Conservation (phyloP, 2,329 filamentous ascomycete genomes). For the Aspergillaceae sp. region DNA sequence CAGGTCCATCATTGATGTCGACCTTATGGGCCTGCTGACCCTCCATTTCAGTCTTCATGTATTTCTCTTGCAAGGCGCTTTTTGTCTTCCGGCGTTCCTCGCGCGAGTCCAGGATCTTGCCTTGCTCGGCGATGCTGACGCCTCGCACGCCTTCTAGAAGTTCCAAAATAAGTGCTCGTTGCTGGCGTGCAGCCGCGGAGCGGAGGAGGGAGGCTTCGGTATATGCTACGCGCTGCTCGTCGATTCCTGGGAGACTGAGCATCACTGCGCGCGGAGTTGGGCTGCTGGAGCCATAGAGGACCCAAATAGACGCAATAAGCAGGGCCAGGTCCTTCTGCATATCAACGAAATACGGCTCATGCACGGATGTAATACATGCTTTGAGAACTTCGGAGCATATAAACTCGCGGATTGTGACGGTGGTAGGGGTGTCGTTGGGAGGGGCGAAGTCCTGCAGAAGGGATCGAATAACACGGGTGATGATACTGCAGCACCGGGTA, state of each 20-base stretch:
- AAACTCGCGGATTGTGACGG: constrained; percentile 71
- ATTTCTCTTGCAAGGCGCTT: constrained; percentile 34
- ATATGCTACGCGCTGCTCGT: constrained; percentile 56
- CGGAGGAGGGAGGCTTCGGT: constrained; percentile 51
- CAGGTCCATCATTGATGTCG: constrained; percentile 40
- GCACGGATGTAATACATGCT: constrained; percentile 79
- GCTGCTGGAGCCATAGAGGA: constrained; percentile 63
- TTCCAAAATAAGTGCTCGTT: constrained; percentile 73
- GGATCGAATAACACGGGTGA: constrained; percentile 75
- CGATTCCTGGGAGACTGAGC: constrained; percentile 70
- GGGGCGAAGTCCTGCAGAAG: constrained; percentile 69
- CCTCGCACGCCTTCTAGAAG: constrained; percentile 79
- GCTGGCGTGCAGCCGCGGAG: constrained; percentile 58
- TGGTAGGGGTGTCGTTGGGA: constrained; percentile 40
- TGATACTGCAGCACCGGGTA: constrained; percentile 75
- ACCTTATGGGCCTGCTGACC: constrained; percentile 33
- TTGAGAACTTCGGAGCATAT: constrained; percentile 82
- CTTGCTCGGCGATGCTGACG: constrained; percentile 86
- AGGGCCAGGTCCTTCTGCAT: constrained; percentile 85
- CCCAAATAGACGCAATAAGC: constrained; percentile 76
- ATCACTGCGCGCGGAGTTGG: constrained; percentile 65
- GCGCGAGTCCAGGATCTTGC: constrained; percentile 55
- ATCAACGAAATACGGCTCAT: constrained; percentile 95
- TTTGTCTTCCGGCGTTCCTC: constrained; percentile 36
- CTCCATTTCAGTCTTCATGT: constrained; percentile 39